These are phyloP conservation scores for Mucor irregularis DNA, from an alignment of 371 early-diverging fungal species.

Conservation along the genomic window DNA sequence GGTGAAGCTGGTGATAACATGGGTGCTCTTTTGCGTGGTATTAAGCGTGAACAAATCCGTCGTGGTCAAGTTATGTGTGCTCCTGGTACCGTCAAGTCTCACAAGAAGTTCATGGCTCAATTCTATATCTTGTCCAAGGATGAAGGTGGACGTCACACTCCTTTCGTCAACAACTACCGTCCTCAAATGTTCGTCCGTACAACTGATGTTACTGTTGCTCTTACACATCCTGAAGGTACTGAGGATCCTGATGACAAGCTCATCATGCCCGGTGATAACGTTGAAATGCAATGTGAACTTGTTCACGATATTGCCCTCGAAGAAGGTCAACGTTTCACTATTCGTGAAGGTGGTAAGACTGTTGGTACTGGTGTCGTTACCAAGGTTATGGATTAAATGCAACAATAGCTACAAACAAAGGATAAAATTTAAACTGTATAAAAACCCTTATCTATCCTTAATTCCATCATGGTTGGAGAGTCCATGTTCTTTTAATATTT, in stretches of 20 bases:
- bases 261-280: constrained; percentile 98
- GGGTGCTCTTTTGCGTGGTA: constrained; percentile 95
- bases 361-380: constrained; percentile 89
- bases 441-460: too few relatives aligned
- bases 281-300: constrained; percentile 83
- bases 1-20: constrained; percentile 99
- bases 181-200: constrained; percentile 96
- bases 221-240: constrained; percentile 83
- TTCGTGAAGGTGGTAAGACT: constrained; percentile 98
- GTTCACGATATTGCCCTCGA: constrained; percentile 85
- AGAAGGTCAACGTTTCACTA: constrained; percentile 93
- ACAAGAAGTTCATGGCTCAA: constrained; percentile 91
- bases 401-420: not conserved
- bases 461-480: too few relatives aligned
- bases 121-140: constrained; percentile 96
- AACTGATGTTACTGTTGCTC: constrained; percentile 88
- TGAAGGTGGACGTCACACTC: constrained; percentile 98
- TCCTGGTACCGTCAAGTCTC: constrained; percentile 91
- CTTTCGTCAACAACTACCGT: constrained; percentile 95
- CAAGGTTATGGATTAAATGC: constrained; percentile 39
- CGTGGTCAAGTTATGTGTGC: constrained; percentile 94
- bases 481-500: too few relatives aligned
- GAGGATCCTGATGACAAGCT: constrained; percentile 89
- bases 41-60: constrained; percentile 95
- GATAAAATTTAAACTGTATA: not conserved